Base-by-base conservation (phyloP, 352 stramenopile species). In the Globisporangium orthogonon region DNA sequence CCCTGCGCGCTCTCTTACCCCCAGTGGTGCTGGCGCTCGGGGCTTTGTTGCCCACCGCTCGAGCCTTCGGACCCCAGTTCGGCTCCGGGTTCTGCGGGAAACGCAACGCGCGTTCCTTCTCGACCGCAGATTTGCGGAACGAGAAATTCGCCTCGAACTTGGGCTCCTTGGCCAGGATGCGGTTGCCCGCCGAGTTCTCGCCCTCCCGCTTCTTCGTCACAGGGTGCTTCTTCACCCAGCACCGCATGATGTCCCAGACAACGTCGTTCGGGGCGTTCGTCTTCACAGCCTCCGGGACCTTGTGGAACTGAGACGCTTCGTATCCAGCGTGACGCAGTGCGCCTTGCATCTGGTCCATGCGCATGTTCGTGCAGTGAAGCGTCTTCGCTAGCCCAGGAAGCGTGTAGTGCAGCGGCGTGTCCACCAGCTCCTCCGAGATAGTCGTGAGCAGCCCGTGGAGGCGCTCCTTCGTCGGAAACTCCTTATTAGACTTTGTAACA, bases 161-260 rank as follows among this genome's bases (percentile, higher is more conserved):
- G 7, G 89, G 80, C 61, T 96, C 82, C 61, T 87, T 88, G 11
- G 84, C 70, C 23, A 97, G 59, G 67, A 98, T 97, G 37, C 92
- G 87, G 54, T 70, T 74, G 57, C 87, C 78, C 3, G 89, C 62
- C 28, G 83, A 83, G 58, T 94, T 78, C 55, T 94, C 68, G 29
- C 73, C 67, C 46, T 92, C 79, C 18, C 83, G 83, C 63, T 97
- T 96, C 67, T 92, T 92, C 62, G 87, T 87, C 28, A 98, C 67
- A 23, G 95, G 96, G 78, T 98, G 79, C 55, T 97, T 86, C 68
- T 97, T 96, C 13, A 96, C 93, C 93, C 94, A 99, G 60, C 83
- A 94, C 61, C 96, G 79, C 76, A 99, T 92, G 56, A 99, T 92
- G 72, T 99, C 97, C 95, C 97, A 99, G 50, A 99, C 77, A 7